Evolutionary conservation across 371 early-diverging fungal species (phyloP).

Genomic region (Rhizomucor miehei): DNA sequence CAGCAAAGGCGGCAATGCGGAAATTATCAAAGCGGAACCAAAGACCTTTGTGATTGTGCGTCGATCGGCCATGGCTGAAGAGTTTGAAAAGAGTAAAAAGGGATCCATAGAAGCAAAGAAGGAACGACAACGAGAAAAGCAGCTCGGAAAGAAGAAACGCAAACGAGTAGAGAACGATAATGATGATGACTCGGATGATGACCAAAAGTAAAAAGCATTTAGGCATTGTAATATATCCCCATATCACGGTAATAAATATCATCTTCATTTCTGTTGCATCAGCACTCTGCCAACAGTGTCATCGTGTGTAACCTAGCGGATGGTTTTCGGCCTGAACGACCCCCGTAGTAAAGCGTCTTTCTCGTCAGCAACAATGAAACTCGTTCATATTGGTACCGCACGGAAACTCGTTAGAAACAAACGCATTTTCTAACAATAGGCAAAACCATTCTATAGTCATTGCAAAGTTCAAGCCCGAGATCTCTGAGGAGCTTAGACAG

Average conservation of each 20-base stretch:
- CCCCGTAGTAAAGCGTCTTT: too few species aligned
- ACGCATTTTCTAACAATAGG: background rate
- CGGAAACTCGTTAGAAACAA: background rate
- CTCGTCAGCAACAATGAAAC: constrained; percentile 15
- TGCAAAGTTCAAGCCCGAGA: constrained; percentile 45
- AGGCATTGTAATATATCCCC: too few species aligned
- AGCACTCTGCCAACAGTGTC: too few species aligned
- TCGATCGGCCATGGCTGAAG: constrained; percentile 47
- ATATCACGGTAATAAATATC: too few species aligned
- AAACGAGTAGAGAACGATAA: constrained; percentile 22
- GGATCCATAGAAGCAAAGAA: constrained; percentile 18
- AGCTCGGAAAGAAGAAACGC: constrained; percentile 23
- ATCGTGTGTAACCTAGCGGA: too few species aligned
- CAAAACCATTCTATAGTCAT: constrained; percentile 27
- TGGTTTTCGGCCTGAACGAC: too few species aligned
- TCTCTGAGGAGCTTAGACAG: constrained; percentile 19
- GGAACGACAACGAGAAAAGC: constrained; percentile 5
- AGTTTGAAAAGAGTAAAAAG: constrained; percentile 30
- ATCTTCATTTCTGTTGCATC: too few species aligned
- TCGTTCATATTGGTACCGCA: constrained; percentile 37
- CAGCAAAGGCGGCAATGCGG: constrained; percentile 74
- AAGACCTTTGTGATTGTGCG: constrained; percentile 72
- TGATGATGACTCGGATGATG: constrained; percentile 13
- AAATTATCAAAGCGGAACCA: constrained; percentile 67
- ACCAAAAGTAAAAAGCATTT: constrained; percentile 2